Base-by-base conservation (phyloP, 1,284 basidiomycete species). In the Trametes versicolor region DNA sequence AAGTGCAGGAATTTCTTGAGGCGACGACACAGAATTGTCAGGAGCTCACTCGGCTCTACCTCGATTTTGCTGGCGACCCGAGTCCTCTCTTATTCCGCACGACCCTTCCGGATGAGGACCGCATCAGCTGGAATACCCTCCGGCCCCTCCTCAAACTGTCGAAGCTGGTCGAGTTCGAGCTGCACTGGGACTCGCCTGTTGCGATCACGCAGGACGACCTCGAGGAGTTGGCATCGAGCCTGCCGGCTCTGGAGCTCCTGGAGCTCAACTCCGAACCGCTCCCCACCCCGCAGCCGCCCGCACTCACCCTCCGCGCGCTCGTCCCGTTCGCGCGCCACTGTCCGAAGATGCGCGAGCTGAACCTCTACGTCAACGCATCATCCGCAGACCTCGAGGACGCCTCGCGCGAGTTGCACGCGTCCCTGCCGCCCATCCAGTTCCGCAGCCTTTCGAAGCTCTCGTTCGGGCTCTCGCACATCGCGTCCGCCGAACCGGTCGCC, bases 241-340 rank as follows among this genome's bases (percentile, higher is more conserved):
- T 84, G 81, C 84, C 85, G 0, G 71, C 77, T 1, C 70, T 88
- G 8, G 81, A 87, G 67, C 75, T 65, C 21, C 78, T 90, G 34
- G 60, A 79, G 41, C 76, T 90, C 41, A 86, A 86, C 65, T 77
- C 76, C 32, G 85, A 87, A 60, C 87, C 88, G 0, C 75, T 80
- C 13, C 75, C 77, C 52, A 56, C 65, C 9, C 45, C 69, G 2
- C 64, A 69, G 36, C 68, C 74, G 1, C 73, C 80, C 5, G 67
- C 74, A 4, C 79, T 89, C 41, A 83, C 85, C 0, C 78, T 90
- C n/a, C 71, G 76, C 17, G 82, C 85, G 0, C 79, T 89, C 23
- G 57, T 84, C 5, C 81, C 83, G 1, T 85, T 90, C 71, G 85
- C 86, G 0, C 72, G 71, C 17, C 81, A 87, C 69, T 90, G 88